Evolutionary conservation across 2,329 filamentous ascomycete genomes (phyloP).

Genomic region (Alternaria metachromatica): DNA sequence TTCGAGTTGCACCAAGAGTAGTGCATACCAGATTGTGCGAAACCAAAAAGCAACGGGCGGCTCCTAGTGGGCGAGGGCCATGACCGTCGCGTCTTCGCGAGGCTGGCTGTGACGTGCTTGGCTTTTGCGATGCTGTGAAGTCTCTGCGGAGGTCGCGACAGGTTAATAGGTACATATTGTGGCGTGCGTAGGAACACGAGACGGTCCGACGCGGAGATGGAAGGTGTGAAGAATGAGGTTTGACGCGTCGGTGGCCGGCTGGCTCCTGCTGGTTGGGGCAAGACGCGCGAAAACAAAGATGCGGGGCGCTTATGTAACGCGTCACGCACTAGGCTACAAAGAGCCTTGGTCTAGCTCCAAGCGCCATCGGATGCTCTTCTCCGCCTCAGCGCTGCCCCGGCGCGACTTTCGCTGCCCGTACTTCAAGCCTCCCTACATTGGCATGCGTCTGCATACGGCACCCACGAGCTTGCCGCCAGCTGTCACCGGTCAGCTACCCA

Average conservation of each 20-base stretch:
- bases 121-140: conserved; percentile 2
- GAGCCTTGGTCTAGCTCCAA: background rate
- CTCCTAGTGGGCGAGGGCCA: background rate
- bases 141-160: background rate
- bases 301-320: conserved; percentile 6
- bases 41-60: conserved; percentile 6
- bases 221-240: background rate
- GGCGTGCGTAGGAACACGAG: conserved; percentile 15
- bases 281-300: background rate
- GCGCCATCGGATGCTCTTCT: background rate
- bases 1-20: background rate
- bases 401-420: background rate
- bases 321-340: background rate
- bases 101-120: background rate
- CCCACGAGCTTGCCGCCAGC: background rate
- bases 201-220: conserved; percentile 6
- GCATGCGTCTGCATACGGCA: background rate
- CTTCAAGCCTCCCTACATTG: background rate
- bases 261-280: background rate
- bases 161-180: conserved; percentile 21
- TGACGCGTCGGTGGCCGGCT: conserved; percentile 2
- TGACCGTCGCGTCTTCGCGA: conserved; percentile 1
- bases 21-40: background rate
- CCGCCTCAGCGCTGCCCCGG: background rate
- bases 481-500: background rate